Evolutionary conservation across 257 asterid genomes (phyloP).

Genomic region (Verbena officinalis): DNA sequence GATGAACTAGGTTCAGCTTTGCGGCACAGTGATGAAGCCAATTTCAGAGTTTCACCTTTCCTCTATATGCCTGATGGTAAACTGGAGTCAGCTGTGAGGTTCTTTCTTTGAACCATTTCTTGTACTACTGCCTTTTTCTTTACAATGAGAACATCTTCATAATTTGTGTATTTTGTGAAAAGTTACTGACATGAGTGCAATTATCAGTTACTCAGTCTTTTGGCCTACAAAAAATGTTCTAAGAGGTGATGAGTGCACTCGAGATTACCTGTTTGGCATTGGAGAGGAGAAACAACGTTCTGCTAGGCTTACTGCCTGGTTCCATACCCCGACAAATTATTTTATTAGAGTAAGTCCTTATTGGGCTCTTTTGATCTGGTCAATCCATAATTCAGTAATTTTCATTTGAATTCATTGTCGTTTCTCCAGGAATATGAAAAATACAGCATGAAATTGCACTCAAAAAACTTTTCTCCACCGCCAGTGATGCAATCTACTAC

Average conservation of each 20-base stretch:
- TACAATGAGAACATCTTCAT: slow-evolving; percentile 14
- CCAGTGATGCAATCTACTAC: slow-evolving; percentile 43
- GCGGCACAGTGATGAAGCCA: slow-evolving; percentile 92
- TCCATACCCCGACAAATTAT: slow-evolving; percentile 84
- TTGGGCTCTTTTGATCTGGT: slow-evolving; percentile 17
- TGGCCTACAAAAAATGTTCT: slow-evolving; percentile 72
- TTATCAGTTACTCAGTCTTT: slow-evolving; percentile 79
- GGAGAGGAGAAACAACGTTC: slow-evolving; percentile 95
- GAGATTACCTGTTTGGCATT: slow-evolving; percentile 82
- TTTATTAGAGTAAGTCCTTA: slow-evolving; percentile 62
- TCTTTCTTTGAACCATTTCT: slow-evolving; percentile 36
- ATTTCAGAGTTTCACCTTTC: slow-evolving; percentile 89
- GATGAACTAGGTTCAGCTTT: slow-evolving; percentile 98
- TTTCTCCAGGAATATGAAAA: slow-evolving; percentile 71
- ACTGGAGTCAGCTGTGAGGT: slow-evolving; percentile 94
- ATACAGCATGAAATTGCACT: slow-evolving; percentile 47
- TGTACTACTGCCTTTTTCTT: slow-evolving; percentile 13
- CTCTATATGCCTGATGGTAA: slow-evolving; percentile 97
- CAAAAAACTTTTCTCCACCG: slow-evolving; percentile 43
- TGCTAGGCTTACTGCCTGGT: slow-evolving; percentile 98
- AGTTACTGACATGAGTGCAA: slow-evolving; percentile 25
- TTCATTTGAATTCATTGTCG: slow-evolving; percentile 18
- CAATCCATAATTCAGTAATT: slow-evolving; percentile 14
- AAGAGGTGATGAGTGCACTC: slow-evolving; percentile 85
- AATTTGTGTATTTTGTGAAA: slow-evolving; percentile 21